Evolutionary conservation across 2,329 filamentous ascomycete species (phyloP).

Genomic region (Sporothrix inflata): DNA sequence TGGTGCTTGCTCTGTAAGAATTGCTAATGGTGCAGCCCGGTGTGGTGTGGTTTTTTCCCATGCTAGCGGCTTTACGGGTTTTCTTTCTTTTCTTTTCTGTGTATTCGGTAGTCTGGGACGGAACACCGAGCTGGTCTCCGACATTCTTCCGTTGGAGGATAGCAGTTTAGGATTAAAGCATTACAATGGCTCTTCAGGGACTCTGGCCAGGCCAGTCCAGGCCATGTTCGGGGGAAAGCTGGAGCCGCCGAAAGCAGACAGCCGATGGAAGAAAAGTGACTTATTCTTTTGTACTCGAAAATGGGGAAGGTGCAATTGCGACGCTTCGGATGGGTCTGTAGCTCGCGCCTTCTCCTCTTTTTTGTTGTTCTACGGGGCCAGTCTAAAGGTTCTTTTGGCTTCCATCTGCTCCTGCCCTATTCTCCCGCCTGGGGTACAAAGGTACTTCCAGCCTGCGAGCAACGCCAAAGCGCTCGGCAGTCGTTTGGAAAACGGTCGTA

Average conservation of each 20-base stretch:
- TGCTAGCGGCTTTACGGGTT: slow-evolving; percentile 3
- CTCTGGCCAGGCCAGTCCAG: neutral
- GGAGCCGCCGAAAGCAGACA: slow-evolving; percentile 20
- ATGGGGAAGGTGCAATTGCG: slow-evolving; percentile 4
- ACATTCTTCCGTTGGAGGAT: slow-evolving; percentile 4
- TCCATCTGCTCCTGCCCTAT: slow-evolving; percentile 18
- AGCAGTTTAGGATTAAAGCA: neutral
- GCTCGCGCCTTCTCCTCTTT: slow-evolving; percentile 3
- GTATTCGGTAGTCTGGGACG: neutral
- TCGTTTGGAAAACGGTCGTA: neutral
- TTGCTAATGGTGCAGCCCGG: slow-evolving; percentile 11
- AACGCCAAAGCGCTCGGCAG: slow-evolving; percentile 1
- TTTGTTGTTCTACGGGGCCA: slow-evolving; percentile 13
- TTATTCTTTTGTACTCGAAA: neutral
- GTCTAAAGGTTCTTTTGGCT: slow-evolving; percentile 20
- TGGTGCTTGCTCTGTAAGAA: slow-evolving; percentile 18
- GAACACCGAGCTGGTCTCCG: neutral
- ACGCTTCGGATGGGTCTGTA: neutral
- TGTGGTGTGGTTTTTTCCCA: neutral
- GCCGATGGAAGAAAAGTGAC: slow-evolving; percentile 4
- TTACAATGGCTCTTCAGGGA: neutral
- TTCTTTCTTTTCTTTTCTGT: neutral
- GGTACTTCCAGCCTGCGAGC: neutral
- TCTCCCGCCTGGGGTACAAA: neutral
- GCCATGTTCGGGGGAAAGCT: neutral